Evolutionary conservation across 2,329 filamentous ascomycete species (phyloP).

Genomic region (Cryoendolithus antarcticus): DNA sequence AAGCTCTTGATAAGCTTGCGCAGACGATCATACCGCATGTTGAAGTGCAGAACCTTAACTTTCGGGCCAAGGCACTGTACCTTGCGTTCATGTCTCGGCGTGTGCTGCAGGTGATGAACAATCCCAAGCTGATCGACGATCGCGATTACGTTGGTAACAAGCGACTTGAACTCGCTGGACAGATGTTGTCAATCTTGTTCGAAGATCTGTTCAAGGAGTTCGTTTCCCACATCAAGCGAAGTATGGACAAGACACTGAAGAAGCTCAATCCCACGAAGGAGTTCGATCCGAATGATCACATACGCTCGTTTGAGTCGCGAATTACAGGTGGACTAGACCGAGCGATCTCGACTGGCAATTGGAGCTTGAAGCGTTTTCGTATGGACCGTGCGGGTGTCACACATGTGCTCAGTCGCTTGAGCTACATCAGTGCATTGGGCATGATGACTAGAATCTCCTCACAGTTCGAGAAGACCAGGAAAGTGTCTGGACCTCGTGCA

Average conservation of each 20-base stretch:
- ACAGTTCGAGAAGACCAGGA: constrained; percentile 97
- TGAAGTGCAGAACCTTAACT: constrained; percentile 79
- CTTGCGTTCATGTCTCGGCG: constrained; percentile 95
- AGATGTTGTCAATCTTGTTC: constrained; percentile 84
- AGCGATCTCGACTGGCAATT: constrained; percentile 94
- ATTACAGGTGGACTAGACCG: constrained; percentile 92
- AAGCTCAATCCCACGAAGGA: constrained; percentile 82
- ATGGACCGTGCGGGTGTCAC: constrained; percentile 98
- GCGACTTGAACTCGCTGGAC: constrained; percentile 83
- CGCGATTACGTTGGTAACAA: constrained; percentile 98
- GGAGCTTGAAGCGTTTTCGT: constrained; percentile 94
- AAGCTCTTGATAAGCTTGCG: constrained; percentile 87
- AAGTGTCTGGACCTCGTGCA: constrained; percentile 89
- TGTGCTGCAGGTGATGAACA: constrained; percentile 85
- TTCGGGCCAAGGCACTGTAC: constrained; percentile 93
- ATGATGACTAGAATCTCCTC: constrained; percentile 99
- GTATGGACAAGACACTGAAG: constrained; percentile 89
- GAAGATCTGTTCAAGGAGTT: constrained; percentile 98
- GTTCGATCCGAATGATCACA: constrained; percentile 75
- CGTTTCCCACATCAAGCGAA: constrained; percentile 75
- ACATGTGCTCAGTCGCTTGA: constrained; percentile 86
- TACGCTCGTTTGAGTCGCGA: constrained; percentile 70
- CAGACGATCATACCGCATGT: constrained; percentile 93
- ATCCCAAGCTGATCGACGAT: constrained; percentile 83
- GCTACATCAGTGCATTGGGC: constrained; percentile 89